phyloP scores from a whole-genome alignment of 208 protist species.

The Crithidia sp. region DNA sequence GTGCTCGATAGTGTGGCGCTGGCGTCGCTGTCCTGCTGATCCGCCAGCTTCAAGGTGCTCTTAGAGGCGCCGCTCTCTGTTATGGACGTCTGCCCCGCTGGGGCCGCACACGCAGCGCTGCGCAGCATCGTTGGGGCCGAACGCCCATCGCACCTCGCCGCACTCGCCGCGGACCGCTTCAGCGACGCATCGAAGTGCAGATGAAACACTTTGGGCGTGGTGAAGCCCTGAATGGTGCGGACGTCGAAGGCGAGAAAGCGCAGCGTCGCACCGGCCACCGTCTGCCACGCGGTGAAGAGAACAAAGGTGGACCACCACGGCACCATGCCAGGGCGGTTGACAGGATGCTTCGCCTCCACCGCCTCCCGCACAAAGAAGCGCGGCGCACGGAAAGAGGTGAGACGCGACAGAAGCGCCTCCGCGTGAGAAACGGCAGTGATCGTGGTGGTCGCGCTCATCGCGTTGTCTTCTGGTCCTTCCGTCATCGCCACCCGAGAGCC shows the following conservation, averaged over 20 bases:
- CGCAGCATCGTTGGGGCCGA: background rate
- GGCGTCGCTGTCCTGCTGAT: too few species aligned
- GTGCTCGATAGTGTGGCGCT: too few species aligned
- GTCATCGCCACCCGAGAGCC: too few species aligned
- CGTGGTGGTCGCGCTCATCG: background rate
- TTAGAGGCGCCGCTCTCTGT: background rate
- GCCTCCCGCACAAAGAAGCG: conserved; percentile 33
- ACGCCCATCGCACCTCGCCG: background rate
- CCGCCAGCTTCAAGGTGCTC: too few species aligned
- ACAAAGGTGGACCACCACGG: conserved; percentile 86
- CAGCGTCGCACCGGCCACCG: conserved; percentile 43
- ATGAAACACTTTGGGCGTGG: conserved; percentile 65
- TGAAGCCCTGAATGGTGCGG: conserved; percentile 53
- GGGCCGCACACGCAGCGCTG: background rate
- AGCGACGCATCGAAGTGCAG: conserved; percentile 43
- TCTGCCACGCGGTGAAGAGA: conserved; percentile 66
- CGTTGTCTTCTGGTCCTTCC: too few species aligned
- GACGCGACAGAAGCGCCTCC: background rate
- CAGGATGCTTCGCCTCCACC: conserved; percentile 43
- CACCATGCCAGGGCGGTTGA: conserved; percentile 79
- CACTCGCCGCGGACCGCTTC: conserved; percentile 2
- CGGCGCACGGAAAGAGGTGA: conserved; percentile 32
- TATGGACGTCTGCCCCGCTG: background rate
- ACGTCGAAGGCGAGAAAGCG: conserved; percentile 82
- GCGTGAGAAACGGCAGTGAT: background rate